Conservation (phyloP, 2,329 filamentous ascomycete species). For the Trichoderma cornu-damae region DNA sequence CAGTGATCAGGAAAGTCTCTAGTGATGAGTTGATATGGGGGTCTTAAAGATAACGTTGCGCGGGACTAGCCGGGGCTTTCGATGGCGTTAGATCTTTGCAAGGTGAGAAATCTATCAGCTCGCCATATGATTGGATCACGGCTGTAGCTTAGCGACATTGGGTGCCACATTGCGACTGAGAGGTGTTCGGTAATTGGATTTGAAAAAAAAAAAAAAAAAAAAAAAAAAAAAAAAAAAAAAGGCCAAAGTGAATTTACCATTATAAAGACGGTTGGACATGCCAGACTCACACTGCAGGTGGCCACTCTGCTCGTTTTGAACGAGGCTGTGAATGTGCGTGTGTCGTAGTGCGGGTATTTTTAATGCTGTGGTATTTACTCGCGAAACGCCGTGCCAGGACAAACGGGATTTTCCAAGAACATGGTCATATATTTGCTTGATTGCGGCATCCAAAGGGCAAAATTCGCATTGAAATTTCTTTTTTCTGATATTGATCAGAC, state of each 20-base stretch:
- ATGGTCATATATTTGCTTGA: neutral
- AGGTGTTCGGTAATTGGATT: neutral
- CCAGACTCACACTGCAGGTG: neutral
- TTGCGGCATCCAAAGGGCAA: no score
- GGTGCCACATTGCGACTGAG: neutral
- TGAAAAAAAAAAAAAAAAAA: neutral
- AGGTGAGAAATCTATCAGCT: slow-evolving; percentile 10
- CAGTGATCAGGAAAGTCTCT: neutral
- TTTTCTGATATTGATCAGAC: no score
- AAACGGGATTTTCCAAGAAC: neutral
- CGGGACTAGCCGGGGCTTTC: neutral
- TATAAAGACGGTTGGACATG: neutral
- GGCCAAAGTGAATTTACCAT: neutral
- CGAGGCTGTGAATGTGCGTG: neutral
- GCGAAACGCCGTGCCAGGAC: neutral
- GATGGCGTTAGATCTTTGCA: slow-evolving; percentile 17
- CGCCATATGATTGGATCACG: slow-evolving; percentile 2
- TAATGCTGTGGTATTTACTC: no score
- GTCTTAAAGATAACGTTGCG: neutral
- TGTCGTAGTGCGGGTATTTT: neutral
- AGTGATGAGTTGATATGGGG: neutral
- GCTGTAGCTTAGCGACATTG: neutral
- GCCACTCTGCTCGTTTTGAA: neutral
- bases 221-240: neutral
- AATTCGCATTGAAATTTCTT: no score